A percentile compares a stretch with the other conserved stretches of the same genome.
Evolutionary conservation across 768 basidiomycete species (phyloP).

Genomic region (Fomitopsis pulvina): DNA sequence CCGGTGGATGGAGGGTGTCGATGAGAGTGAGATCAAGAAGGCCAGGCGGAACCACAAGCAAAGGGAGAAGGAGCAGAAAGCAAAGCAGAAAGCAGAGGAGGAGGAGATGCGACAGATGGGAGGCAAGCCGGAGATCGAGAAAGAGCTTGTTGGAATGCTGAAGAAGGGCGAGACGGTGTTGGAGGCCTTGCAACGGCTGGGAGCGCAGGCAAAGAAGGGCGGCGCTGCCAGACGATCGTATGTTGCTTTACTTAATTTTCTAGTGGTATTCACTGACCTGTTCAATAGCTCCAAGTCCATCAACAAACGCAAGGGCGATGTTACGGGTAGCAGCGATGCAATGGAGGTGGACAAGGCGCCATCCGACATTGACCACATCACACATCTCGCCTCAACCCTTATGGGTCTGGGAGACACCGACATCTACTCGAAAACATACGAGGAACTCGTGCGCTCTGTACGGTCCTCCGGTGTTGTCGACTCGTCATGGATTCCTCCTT

Average conservation of each 20-base stretch:
- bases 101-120: conserved; percentile 63
- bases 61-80: conserved; percentile 65
- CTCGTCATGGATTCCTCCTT: conserved; percentile 66
- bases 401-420: conserved; percentile 84
- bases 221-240: conserved; percentile 18
- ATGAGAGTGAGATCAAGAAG: conserved; percentile 78
- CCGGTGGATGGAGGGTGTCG: conserved; percentile 90
- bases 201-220: conserved; percentile 53
- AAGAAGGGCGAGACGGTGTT: conserved; percentile 89
- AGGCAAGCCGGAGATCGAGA: conserved; percentile 55
- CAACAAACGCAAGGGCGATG: conserved; percentile 24
- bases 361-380: conserved; percentile 67
- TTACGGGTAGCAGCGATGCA: conserved; percentile 18
- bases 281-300: conserved; percentile 23
- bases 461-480: conserved; percentile 67
- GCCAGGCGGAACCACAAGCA: conserved; percentile 72
- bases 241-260: not conserved
- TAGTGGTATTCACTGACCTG: conserved; percentile 5
- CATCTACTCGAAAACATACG: conserved; percentile 81
- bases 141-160: conserved; percentile 64
- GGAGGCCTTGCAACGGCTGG: conserved; percentile 83
- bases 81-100: conserved; percentile 68
- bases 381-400: conserved; percentile 81
- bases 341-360: conserved; percentile 46
- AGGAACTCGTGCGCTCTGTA: conserved; percentile 73